Evolutionary conservation across 257 asterid species (phyloP), one percentile per base, ranked within the genome.

Genomic region (Salvia splendens): DNA sequence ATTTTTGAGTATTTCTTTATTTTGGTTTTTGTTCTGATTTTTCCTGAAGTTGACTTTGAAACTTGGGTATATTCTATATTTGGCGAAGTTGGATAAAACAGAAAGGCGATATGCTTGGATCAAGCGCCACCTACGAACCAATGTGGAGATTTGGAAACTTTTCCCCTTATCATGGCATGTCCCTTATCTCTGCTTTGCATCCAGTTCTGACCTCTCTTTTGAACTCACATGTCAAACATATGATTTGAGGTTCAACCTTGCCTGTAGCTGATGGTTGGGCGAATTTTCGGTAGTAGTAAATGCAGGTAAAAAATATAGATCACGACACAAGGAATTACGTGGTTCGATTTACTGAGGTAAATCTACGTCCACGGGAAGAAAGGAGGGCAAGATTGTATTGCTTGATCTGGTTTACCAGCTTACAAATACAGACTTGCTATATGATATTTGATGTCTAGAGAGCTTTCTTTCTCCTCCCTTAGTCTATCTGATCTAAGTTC

Each of bases 41-140:
- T 60, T 70, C 57, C 60, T 61, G 10, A 64, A 60, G 65, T 68
- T 46, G 38, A 67, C 40, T 71, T 35, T 66, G 28, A 68, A 65
- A 60, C 64, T 43, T 61, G 78, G 69, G 11, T 54, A 38, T 72
- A 52, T 78, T 51, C 70, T 75, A 50, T 69, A 50, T 71, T 60
- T 70, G 68, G 98, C 98, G 42, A 92, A 86, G 85, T 80, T 92
- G 77, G 97, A 92, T 74, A 92, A 92, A 80, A 80, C 98, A 51
- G 98, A 92, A 79, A 82, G 98, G 74, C 80, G 98, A 79, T 92
- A 92, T 79, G 95, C 95, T 70, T 92, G 98, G 98, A 89, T 92
- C 79, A 92, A 89, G 84, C 95, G 97, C 40, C 82, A 96, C 67
- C 79, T 92, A 65, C 85, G 98, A 73, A 84, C 95, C 71, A 92